A percentile compares a stretch with the other conserved stretches of the same genome.
Evolutionary conservation across 2,329 filamentous ascomycete genomes (phyloP).

Genomic region (Monilinia fructigena): DNA sequence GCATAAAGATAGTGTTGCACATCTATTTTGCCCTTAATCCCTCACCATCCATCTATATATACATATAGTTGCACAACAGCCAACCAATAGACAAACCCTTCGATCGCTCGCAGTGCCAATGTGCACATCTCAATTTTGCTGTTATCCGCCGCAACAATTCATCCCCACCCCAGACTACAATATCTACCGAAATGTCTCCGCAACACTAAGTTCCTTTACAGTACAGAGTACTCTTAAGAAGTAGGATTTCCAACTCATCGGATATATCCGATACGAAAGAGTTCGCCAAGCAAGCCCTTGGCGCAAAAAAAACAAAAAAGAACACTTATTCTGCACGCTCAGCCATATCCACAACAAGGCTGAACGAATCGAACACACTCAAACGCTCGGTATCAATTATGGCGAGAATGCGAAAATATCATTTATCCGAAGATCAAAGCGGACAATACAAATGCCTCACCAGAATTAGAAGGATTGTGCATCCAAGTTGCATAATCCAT

Average conservation of each 20-base stretch:
- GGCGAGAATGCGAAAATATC: slow-evolving; percentile 2
- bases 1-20: neutral
- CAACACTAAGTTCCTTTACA: neutral
- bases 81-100: neutral
- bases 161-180: neutral
- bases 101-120: neutral
- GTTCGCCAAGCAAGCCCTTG: neutral
- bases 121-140: slow-evolving; percentile 7
- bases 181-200: neutral
- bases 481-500: neutral
- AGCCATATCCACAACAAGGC: neutral
- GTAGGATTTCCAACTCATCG: neutral
- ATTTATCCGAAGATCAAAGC: too few species aligned
- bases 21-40: neutral
- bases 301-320: neutral
- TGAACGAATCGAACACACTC: neutral
- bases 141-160: neutral
- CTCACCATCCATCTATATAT: neutral
- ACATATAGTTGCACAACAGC: too few species aligned
- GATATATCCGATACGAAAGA: neutral
- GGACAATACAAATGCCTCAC: neutral
- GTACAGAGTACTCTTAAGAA: too few species aligned
- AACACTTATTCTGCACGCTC: neutral
- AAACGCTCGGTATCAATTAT: neutral
- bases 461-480: neutral